phyloP scores from a whole-genome alignment of 805 yeast genomes.

The Hanseniaspora clermontiae region DNA sequence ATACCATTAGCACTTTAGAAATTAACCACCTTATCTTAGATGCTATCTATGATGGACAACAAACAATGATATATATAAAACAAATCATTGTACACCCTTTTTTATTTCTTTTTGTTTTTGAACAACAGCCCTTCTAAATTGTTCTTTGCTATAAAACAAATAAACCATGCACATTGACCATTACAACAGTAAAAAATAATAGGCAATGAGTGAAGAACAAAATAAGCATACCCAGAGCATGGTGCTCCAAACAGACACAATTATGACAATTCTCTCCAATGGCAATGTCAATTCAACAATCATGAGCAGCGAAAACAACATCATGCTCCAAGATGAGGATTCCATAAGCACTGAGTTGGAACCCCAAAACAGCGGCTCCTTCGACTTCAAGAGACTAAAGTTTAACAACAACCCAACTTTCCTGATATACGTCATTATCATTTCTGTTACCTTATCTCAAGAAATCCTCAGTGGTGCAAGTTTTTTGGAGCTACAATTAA shows the following conservation, averaged over 20 bases:
- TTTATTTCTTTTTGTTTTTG: no score
- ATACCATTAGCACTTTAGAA: neutral
- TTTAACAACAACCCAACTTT: slow-evolving; percentile 3
- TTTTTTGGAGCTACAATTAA: slow-evolving; percentile 2
- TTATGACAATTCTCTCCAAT: neutral
- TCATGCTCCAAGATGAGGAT: neutral
- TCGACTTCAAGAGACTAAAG: slow-evolving; percentile 2
- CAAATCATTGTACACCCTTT: no score
- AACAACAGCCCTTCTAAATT: no score
- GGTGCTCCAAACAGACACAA: neutral
- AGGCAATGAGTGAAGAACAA: neutral
- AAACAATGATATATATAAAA: no score
- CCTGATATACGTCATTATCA: neutral
- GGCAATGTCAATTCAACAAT: neutral
- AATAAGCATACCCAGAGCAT: neutral
- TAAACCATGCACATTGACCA: no score
- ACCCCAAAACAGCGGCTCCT: neutral
- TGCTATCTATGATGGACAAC: neutral
- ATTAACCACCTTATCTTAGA: neutral
- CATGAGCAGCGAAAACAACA: neutral
- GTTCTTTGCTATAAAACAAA: no score
- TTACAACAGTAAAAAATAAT: no score
- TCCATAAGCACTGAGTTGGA: neutral
- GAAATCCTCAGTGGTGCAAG: neutral
- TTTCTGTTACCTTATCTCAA: neutral